Percentiles rank a stretch among this genome's conserved stretches.
These are phyloP conservation scores for Xylaria sp. DNA, from an alignment of 2,329 filamentous ascomycete species.

Conservation along the genomic window DNA sequence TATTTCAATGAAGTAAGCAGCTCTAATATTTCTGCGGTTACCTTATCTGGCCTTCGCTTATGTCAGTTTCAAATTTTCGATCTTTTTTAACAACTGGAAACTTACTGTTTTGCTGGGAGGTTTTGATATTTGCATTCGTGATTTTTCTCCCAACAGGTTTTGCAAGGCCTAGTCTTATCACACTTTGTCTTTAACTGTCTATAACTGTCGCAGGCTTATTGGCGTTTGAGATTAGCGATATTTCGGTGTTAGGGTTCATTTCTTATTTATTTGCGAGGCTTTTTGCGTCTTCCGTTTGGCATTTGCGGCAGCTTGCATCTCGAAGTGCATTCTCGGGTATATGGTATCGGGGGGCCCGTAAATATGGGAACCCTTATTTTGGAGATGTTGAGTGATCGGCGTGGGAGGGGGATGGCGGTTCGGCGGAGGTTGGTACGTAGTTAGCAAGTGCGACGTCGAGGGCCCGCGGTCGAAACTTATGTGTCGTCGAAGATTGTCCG, in stretches of 20 bases:
- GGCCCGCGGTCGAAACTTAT: conserved; percentile 56
- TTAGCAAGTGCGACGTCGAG: conserved; percentile 48
- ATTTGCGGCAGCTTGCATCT: conserved; percentile 46
- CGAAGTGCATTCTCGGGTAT: conserved; percentile 40
- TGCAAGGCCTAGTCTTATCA: conserved; percentile 82
- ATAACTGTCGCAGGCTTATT: conserved; percentile 86
- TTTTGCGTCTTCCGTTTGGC: conserved; percentile 66
- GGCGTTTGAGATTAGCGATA: conserved; percentile 20
- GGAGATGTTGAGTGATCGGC: conserved; percentile 34
- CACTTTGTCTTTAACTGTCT: conserved; percentile 88
- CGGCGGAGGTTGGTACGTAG: conserved; percentile 35
- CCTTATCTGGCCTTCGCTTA: conserved; percentile 57
- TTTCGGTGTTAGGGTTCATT: not conserved
- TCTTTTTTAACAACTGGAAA: conserved; percentile 24
- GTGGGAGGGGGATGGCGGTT: conserved; percentile 35
- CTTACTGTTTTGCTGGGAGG: conserved; percentile 87
- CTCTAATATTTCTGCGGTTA: conserved; percentile 62
- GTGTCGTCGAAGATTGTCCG: conserved; percentile 53
- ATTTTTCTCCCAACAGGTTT: conserved; percentile 85
- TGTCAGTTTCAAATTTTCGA: conserved; percentile 13
- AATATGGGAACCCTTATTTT: conserved; percentile 42
- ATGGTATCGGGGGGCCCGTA: conserved; percentile 41
- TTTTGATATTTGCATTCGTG: conserved; percentile 87
- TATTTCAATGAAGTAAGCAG: conserved; percentile 44
- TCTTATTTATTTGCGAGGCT: conserved; percentile 59